Evolutionary conservation across 2,329 filamentous ascomycete species (phyloP), one percentile per base, ranked within the genome.

Genomic region (Bipolaris gigantea): DNA sequence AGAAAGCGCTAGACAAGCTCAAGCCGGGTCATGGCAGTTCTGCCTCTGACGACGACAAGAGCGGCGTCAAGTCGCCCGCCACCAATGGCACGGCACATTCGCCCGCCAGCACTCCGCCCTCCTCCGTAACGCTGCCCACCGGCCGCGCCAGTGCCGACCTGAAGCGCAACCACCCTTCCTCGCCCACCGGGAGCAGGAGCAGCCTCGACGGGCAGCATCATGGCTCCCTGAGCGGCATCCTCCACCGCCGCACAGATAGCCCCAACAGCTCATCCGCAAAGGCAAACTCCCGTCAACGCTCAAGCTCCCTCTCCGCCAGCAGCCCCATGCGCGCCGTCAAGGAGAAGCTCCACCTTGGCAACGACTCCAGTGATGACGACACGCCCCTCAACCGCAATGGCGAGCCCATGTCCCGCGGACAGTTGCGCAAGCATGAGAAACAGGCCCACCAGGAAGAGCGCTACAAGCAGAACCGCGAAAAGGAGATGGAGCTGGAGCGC

Each of bases 371-470:
- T 55, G 72, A 73, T 9, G 62, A 63, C 32, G 69, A 72, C 40
- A 41, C 57, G 8, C 77, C 78, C 16, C 71, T 81, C 59, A 81
- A 81, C 67, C 72, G 78, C 41, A 77, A 80, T 21, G 79, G 78
- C 48, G 78, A 81, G 66, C 73, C 73, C 42, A 76, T 80, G 74
- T 80, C 77, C 57, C 75, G 74, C 53, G 79, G 79, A 57, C 79
- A 81, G 69, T 67, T 75, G 59, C 76, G 77, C 48, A 81, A 81
- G 70, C 73, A 78, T 55, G 77, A 80, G 63, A 73, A 70, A 53
- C 73, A 77, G 55, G 76, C 72, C 3, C 73, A 77, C 54, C 72
- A 75, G 55, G 79, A 81, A 61, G 70, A 75, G 60, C 75, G 77
- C 48, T 70, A 70, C 55, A 75, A 76, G 62, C 75, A 76, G 48